Evolutionary conservation across 345 rosid genomes (phyloP), one percentile per base, ranked within the genome.

Genomic region (Viola odorata): DNA sequence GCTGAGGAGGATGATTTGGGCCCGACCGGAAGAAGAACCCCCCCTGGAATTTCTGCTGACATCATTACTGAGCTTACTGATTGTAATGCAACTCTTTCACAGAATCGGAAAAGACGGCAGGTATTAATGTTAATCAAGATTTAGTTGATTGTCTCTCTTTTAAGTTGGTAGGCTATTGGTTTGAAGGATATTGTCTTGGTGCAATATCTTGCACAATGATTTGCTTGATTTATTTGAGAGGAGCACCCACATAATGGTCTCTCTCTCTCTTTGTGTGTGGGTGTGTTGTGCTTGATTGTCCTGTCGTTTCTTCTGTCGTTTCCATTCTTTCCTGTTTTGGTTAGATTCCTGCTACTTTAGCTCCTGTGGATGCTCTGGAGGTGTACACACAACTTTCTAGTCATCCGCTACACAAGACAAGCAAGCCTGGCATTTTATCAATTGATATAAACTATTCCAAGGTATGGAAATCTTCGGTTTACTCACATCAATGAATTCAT

Each of bases 331-430:
- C 52, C 37, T 39, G 48, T 23, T 14, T 55, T 8, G 57, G 23
- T 44, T 74, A 94, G 99, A 78, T 85, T 57, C 81, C 96, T 69
- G 50, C 90, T 66, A 68, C 95, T 12, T 72, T 90, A 80, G 91
- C 92, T 58, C 60, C 95, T 15, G 37, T 77, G 64, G 86, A 82
- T 61, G 85, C 74, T 65, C 50, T 94, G 73, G 92, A 86, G 91
- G 83, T 80, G 69, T 91, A 82, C 71, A 94, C 95, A 50, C 97
- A 90, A 77, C 85, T 94, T 61, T 84, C 95, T 41, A 90, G 97
- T 80, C 95, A 90, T 73, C 99, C 97, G 5, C 92, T 94, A 71
- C 97, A 88, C 75, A 85, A 88, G 75, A 82, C 95, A 47, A 88
- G 63, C 81, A 94, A 81, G 69, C 95, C 96, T 0, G 95, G 97